These are phyloP conservation scores for Rhizopus stolonifer DNA, from an alignment of 371 early-diverging fungal genomes.

Conservation along the genomic window DNA sequence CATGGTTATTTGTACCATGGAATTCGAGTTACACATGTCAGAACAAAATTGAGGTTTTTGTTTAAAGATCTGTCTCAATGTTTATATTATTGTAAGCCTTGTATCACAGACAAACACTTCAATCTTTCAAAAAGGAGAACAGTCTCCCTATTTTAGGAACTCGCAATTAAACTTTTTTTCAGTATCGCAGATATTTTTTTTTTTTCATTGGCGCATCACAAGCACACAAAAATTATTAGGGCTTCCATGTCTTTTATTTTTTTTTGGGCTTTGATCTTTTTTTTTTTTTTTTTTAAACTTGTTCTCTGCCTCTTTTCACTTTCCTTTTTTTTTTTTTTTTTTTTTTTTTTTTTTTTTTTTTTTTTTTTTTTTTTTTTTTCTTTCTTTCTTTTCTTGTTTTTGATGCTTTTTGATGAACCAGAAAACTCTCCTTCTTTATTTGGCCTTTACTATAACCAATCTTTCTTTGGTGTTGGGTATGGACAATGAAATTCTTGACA, in stretches of 20 bases:
- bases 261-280: constrained; percentile 2
- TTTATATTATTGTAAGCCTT: background rate
- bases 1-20: no score
- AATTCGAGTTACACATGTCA: background rate
- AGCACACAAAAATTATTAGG: background rate
- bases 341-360: background rate
- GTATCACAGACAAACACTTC: background rate
- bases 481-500: background rate
- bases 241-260: background rate
- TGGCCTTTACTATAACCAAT: constrained; percentile 27
- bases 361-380: constrained; percentile 7
- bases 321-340: background rate
- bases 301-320: no score
- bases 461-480: constrained; percentile 24
- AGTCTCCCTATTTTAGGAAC: background rate
- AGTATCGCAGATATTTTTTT: background rate
- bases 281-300: constrained; percentile 5
- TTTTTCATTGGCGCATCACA: background rate
- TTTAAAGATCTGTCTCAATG: background rate
- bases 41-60: background rate
- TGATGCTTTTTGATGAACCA: constrained; percentile 42
- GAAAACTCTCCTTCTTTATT: constrained; percentile 34
- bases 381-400: constrained; percentile 19
- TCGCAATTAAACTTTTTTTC: background rate
- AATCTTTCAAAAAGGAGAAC: background rate